phyloP scores from a whole-genome alignment of 2,329 filamentous ascomycete species.

The Sporothrix luriei region DNA sequence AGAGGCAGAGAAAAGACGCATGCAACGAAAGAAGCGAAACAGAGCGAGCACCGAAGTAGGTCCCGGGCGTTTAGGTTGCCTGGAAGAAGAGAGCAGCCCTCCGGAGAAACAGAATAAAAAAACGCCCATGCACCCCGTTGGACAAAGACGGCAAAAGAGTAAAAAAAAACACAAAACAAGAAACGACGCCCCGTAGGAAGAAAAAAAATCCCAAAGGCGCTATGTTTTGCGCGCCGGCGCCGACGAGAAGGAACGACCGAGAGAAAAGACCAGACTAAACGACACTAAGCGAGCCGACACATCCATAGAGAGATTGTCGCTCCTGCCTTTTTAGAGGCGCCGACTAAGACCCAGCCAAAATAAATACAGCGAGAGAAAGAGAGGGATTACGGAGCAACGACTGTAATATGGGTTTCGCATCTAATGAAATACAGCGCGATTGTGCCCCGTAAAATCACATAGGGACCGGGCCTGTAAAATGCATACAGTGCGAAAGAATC shows the following conservation, averaged over 20 bases:
- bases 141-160: not conserved
- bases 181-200: not conserved
- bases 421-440: not conserved
- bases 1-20: too few species aligned
- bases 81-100: not conserved
- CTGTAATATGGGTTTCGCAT: not conserved
- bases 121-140: not conserved
- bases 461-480: not conserved
- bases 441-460: not conserved
- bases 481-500: conserved; percentile 12
- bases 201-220: not conserved
- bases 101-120: conserved; percentile 1
- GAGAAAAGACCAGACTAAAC: not conserved
- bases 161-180: not conserved
- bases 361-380: conserved; percentile 26
- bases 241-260: conserved; percentile 16
- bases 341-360: conserved; percentile 11
- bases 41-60: conserved; percentile 18
- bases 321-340: conserved; percentile 10
- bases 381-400: not conserved
- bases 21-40: conserved; percentile 10
- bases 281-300: conserved; percentile 29
- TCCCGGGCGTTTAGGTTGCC: conserved; percentile 7
- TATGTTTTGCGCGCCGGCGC: conserved; percentile 24
- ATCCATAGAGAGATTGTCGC: conserved; percentile 26